A percentile compares a stretch with the other conserved stretches of the same genome.
Conservation (phyloP, 2,329 filamentous ascomycete species). For the Epichloe festucae region DNA sequence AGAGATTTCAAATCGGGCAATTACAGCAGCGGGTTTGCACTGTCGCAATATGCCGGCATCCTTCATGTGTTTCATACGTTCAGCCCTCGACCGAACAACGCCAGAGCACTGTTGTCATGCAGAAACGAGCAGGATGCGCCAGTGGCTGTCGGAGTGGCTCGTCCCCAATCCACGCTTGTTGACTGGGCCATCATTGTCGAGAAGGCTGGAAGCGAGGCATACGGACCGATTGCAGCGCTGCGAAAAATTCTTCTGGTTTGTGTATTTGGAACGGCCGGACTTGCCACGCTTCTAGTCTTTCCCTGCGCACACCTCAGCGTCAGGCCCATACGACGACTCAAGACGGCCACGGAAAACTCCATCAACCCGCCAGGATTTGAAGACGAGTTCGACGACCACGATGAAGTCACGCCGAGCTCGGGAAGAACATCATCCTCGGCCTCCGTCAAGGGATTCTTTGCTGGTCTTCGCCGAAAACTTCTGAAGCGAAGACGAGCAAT, state of each 20-base stretch:
- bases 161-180: conserved; percentile 53
- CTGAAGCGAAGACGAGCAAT: conserved; percentile 19
- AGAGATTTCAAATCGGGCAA: conserved; percentile 22
- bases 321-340: conserved; percentile 63
- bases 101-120: conserved; percentile 55
- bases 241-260: conserved; percentile 71
- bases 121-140: conserved; percentile 55
- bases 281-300: conserved; percentile 58
- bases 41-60: conserved; percentile 50
- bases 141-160: conserved; percentile 72
- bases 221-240: conserved; percentile 60
- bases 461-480: conserved; percentile 24
- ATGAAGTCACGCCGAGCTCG: conserved; percentile 30
- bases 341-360: conserved; percentile 61
- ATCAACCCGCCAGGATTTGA: conserved; percentile 52
- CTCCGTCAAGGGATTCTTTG: conserved; percentile 30
- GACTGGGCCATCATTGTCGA: conserved; percentile 79
- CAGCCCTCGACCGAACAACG: conserved; percentile 44
- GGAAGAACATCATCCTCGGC: conserved; percentile 29
- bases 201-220: conserved; percentile 61
- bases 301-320: conserved; percentile 75
- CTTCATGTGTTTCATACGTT: conserved; percentile 41
- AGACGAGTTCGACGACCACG: conserved; percentile 32
- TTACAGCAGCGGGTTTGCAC: conserved; percentile 40
- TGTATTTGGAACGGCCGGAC: conserved; percentile 69